Evolutionary conservation across 2,329 filamentous ascomycete species (phyloP).

Genomic region (Plenodomus tracheiphilus): DNA sequence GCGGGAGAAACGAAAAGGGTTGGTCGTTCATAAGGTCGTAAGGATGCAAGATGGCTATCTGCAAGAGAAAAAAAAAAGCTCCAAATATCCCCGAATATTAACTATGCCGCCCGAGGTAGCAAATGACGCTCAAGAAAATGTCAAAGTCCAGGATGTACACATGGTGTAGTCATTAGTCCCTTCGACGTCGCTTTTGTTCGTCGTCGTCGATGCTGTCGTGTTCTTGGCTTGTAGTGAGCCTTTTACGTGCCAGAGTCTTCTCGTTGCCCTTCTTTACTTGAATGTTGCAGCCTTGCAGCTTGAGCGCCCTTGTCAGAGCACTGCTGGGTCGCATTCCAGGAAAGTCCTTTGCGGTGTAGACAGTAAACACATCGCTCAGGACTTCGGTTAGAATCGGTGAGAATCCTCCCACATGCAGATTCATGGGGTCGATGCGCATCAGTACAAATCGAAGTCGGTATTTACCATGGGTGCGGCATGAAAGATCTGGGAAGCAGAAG

Average conservation of each 20-base stretch:
- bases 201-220: constrained; percentile 47
- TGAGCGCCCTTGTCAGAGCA: constrained; percentile 70
- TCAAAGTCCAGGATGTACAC: not conserved
- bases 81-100: constrained; percentile 35
- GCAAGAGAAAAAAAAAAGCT: constrained; percentile 37
- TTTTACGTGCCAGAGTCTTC: constrained; percentile 53
- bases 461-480: constrained; percentile 74
- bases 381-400: constrained; percentile 55
- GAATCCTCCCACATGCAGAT: constrained; percentile 57
- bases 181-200: constrained; percentile 42
- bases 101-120: constrained; percentile 29
- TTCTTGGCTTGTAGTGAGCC: constrained; percentile 44
- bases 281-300: constrained; percentile 80
- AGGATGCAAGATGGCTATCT: constrained; percentile 39
- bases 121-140: constrained; percentile 14
- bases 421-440: constrained; percentile 68
- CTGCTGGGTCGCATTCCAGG: constrained; percentile 82
- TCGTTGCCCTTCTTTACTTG: constrained; percentile 87
- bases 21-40: constrained; percentile 36
- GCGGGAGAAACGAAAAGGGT: constrained; percentile 14
- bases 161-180: constrained; percentile 29
- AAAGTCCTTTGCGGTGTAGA: constrained; percentile 84
- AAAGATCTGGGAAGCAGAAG: constrained; percentile 84
- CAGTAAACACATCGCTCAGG: constrained; percentile 73
- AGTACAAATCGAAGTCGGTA: constrained; percentile 76